phyloP scores from a whole-genome alignment of 1,139 yeast species.

The Suhomyces wounanorum region DNA sequence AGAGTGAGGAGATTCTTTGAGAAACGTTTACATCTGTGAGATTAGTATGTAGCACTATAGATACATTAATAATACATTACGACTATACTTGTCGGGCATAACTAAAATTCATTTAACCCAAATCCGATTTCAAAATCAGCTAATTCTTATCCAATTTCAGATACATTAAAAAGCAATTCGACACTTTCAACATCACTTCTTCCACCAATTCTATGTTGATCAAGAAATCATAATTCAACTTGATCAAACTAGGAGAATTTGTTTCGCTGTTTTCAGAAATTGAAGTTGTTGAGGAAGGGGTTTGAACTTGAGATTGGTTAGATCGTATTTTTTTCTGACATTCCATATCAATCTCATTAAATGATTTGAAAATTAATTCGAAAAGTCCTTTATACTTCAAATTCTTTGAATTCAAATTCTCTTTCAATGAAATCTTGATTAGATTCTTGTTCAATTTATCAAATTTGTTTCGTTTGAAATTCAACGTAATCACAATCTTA shows the following conservation, averaged over 20 bases:
- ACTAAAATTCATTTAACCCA: not conserved
- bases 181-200: conserved; percentile 18
- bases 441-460: conserved; percentile 25
- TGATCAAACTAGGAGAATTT: conserved; percentile 21
- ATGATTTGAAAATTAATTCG: conserved; percentile 40
- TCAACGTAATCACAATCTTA: conserved; percentile 33
- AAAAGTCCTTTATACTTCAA: conserved; percentile 43
- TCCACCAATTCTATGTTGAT: conserved; percentile 22
- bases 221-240: conserved; percentile 46
- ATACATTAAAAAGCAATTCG: conserved; percentile 12
- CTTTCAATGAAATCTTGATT: conserved; percentile 36
- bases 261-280: conserved; percentile 8
- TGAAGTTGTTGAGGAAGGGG: conserved; percentile 16
- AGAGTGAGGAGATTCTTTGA: not conserved
- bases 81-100: not conserved
- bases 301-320: conserved; percentile 14
- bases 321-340: conserved; percentile 12
- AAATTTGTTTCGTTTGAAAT: conserved; percentile 39
- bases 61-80: conserved; percentile 8
- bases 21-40: not conserved
- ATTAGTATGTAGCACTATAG: conserved; percentile 1
- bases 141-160: conserved; percentile 6
- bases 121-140: not conserved
- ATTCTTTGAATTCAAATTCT: conserved; percentile 42
- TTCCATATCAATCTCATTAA: conserved; percentile 30